phyloP scores from a whole-genome alignment of 108 stramenopile species.

The Skeletonema costatum region DNA sequence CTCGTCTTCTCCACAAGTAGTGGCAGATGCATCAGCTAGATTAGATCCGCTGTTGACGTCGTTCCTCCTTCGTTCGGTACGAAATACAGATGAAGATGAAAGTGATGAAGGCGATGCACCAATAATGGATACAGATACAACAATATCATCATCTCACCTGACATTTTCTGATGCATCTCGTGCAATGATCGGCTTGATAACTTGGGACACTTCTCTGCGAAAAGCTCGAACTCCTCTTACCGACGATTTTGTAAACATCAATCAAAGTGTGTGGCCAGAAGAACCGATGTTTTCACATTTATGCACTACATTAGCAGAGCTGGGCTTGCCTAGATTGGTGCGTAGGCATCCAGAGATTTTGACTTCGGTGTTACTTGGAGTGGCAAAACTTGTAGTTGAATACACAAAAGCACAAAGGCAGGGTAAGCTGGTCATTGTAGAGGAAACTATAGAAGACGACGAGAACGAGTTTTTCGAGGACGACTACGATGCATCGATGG shows the following conservation, averaged over 20 bases:
- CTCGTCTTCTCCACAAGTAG: background rate
- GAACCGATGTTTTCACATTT: slow-evolving; percentile 59
- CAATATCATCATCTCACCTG: slow-evolving; percentile 9
- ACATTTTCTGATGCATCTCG: slow-evolving; percentile 22
- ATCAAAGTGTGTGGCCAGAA: slow-evolving; percentile 50
- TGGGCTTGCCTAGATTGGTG: slow-evolving; percentile 66
- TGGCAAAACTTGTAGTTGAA: slow-evolving; percentile 49
- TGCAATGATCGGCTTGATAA: slow-evolving; percentile 24
- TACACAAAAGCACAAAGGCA: slow-evolving; percentile 27
- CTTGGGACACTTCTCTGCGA: slow-evolving; percentile 24
- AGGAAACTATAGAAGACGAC: slow-evolving; percentile 8
- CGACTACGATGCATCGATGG: slow-evolving; percentile 5
- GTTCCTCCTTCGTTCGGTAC: slow-evolving; percentile 35
- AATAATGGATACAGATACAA: background rate
- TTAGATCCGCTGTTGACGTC: slow-evolving; percentile 43
- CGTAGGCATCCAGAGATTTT: slow-evolving; percentile 64
- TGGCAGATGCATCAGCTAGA: slow-evolving; percentile 15
- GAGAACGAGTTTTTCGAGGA: slow-evolving; percentile 30
- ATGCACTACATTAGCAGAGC: slow-evolving; percentile 17
- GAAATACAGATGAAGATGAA: slow-evolving; percentile 2
- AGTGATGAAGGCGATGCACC: background rate
- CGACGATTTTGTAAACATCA: slow-evolving; percentile 11
- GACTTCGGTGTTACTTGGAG: slow-evolving; percentile 47
- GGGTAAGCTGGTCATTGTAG: slow-evolving; percentile 12
- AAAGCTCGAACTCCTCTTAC: slow-evolving; percentile 24